Base-by-base conservation (phyloP, 2,329 filamentous ascomycete genomes). In the Cadophora gregata region DNA sequence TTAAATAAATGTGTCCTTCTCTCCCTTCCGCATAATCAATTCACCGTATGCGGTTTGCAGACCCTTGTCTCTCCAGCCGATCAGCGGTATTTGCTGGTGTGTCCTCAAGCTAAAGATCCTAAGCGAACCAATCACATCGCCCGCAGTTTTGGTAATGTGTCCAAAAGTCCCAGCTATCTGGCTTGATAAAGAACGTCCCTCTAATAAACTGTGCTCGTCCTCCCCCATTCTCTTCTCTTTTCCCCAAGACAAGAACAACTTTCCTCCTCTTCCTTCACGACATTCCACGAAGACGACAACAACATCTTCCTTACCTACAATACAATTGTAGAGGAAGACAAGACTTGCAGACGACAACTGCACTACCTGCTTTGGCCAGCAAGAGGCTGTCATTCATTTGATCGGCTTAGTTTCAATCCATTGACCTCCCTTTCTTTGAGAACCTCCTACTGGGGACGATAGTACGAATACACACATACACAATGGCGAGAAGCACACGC, bases 141-240 rank as follows among this genome's bases (percentile, higher is more conserved):
- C 1, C 9, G 4, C 1, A 3, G 19, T 56, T 56, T 21, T 56
- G 53, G 53, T 56, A 56, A 56, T 56, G 53, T 56, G 53, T 56
- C 53, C 53, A 56, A 56, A 56, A 56, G 53, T 36, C 53, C 29
- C 53, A 56, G 29, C 31, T 56, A 56, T 56, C 53, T 56, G 53
- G 53, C 53, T 56, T 56, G 53, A 56, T 56, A 56, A 33, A 56
- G 53, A 24, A n/a, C n/a, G 29, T 29, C 27, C 53, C 31, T 36
- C 53, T 24, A 36, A 56, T 56, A 56, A 56, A 56, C 31, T 27
- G n/a, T 25, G 25, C 50, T 31, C 50, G 7, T 9, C 14, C 19
- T 31, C 50, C 5, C 9, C 31, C 29, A 14, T 29, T 36, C 25
- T 31, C 16, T 8, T 38, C 25, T 56, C 31, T 25, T 25, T 33